Conservation (phyloP, 495 filamentous ascomycete species). For the Neurospora sp. region DNA sequence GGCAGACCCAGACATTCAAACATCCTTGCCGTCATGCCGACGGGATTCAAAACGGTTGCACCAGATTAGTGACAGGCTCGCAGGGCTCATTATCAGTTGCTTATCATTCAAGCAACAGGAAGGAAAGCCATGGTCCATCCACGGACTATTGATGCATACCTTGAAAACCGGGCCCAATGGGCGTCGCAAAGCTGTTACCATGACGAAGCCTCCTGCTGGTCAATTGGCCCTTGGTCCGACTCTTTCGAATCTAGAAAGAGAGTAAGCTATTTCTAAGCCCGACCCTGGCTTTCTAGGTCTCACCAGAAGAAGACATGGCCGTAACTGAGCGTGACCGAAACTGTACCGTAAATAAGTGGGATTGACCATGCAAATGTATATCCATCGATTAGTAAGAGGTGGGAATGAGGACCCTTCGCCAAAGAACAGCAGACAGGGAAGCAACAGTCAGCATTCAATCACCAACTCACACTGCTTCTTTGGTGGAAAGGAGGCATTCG, state of each 20-base stretch:
- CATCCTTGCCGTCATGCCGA: background rate
- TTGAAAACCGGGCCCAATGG: background rate
- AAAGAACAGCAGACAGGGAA: background rate
- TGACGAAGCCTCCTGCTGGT: background rate
- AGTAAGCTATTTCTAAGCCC: background rate
- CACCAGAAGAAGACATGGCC: background rate
- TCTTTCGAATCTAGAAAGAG: background rate
- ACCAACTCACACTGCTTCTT: background rate
- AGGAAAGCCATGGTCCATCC: background rate
- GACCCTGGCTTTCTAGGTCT: background rate
- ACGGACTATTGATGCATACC: background rate
- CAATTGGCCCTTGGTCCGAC: background rate
- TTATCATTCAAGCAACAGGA: background rate
- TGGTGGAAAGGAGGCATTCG: background rate
- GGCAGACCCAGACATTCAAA: background rate
- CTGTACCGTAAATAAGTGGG: background rate
- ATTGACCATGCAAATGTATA: background rate
- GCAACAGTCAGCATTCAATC: background rate
- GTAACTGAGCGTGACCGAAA: background rate
- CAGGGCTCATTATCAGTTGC: background rate
- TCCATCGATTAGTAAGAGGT: background rate
- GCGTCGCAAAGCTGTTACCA: background rate
- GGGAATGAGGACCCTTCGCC: background rate
- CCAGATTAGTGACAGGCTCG: background rate
- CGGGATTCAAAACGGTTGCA: background rate